These are phyloP conservation scores for Beauveria pseudobassiana DNA, from an alignment of 2,329 filamentous ascomycete species.

Conservation along the genomic window DNA sequence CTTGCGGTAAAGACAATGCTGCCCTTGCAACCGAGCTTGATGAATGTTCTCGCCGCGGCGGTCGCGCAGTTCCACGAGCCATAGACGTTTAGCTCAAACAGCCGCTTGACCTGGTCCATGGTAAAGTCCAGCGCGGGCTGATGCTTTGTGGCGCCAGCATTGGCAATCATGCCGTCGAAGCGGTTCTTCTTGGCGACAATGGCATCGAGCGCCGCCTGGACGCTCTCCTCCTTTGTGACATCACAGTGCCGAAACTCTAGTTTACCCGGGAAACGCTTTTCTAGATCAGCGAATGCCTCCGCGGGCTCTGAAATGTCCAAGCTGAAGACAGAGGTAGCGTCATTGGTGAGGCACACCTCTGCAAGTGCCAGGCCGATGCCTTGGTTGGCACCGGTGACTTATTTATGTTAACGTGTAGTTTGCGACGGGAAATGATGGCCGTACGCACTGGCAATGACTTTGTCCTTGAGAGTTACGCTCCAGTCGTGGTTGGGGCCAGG, in stretches of 20 bases:
- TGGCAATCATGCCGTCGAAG: constrained; percentile 41
- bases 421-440: background rate
- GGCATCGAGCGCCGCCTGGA: constrained; percentile 32
- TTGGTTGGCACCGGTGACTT: constrained; percentile 35
- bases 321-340: constrained; percentile 24
- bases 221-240: constrained; percentile 34
- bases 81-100: constrained; percentile 38
- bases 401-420: background rate
- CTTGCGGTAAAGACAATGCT: constrained; percentile 37
- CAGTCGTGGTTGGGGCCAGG: constrained; percentile 26
- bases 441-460: constrained; percentile 31
- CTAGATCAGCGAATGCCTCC: constrained; percentile 22
- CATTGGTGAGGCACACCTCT: constrained; percentile 38
- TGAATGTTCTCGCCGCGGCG: constrained; percentile 34
- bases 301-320: constrained; percentile 22
- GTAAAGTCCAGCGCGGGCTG: constrained; percentile 38
- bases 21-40: constrained; percentile 26
- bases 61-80: constrained; percentile 38
- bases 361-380: constrained; percentile 39
- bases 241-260: constrained; percentile 39
- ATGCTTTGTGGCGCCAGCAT: constrained; percentile 43
- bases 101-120: constrained; percentile 22
- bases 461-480: constrained; percentile 27
- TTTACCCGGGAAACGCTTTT: constrained; percentile 32
- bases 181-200: constrained; percentile 30